Evolutionary conservation across 208 protist genomes (phyloP), one percentile per base, ranked within the genome.

Genomic region (Crithidia fasciculata): DNA sequence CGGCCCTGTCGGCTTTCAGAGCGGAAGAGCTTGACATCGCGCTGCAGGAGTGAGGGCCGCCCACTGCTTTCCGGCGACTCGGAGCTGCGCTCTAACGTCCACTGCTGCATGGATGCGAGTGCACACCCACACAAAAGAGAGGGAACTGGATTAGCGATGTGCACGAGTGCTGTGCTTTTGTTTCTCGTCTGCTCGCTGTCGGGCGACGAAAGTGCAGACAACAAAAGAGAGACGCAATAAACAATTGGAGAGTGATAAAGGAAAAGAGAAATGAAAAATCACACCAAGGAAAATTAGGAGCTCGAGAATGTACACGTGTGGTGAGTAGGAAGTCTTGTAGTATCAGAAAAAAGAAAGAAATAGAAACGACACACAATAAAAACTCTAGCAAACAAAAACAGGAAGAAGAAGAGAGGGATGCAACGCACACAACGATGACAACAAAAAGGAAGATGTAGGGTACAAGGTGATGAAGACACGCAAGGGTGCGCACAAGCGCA

Each of bases 21-120:
- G 18, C 39, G 63, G 53, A 74, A 74, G 6, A 71, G 53, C 19
- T 69, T 80, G 10, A 28, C 47, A 19, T 80, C 68, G 3, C 61
- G 67, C 40, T 50, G 59, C 16, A 74, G 40, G 9, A 41, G 18
- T 18, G 74, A 74, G 1, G 62, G 74, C 3, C 74, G 59, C 3
- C 74, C 74, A 50, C 36, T 80, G 68, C 74, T 80, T 44, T 80
- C 74, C 10, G 74, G 74, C 7, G 74, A 80, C 69, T 80, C 74
- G 18, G 74, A 80, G 62, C 36, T 71, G 60, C 74, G 45, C 43
- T 80, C 74, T 16, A 74, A 37, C 4, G 68, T 60, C 74, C 74
- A 80, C 68, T 80, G 68, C 61, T 74, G 74, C 74, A 80, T 80
- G 12, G 40, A 18, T 13, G 28, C 28, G 28, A 28, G 28, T 28